Conservation (phyloP, 164 flowering plant species). For the Euptelea pleiosperma region DNA sequence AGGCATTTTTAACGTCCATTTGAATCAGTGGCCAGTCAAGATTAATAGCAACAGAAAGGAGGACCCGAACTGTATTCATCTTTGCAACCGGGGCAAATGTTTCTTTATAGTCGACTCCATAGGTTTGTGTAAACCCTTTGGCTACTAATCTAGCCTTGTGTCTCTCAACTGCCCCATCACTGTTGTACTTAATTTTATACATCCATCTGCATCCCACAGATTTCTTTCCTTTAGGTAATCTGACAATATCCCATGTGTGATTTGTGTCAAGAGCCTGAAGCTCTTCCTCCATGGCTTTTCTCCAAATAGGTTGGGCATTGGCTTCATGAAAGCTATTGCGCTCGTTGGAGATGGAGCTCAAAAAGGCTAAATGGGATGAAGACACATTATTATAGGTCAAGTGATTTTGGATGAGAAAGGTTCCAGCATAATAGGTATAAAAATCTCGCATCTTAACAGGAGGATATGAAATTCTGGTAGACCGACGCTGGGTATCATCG, state of each 20-base stretch:
- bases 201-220: constrained; percentile 2
- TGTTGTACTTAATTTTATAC: not conserved
- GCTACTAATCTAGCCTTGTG: not conserved
- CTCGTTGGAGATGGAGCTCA: too few relatives aligned
- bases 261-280: not conserved
- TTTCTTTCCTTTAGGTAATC: not conserved
- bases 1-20: constrained; percentile 1
- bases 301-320: not conserved
- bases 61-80: not conserved
- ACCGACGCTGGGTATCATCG: too few relatives aligned
- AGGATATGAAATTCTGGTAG: too few relatives aligned
- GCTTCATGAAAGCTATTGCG: too few relatives aligned
- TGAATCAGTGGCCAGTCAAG: not conserved
- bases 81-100: constrained; percentile 3
- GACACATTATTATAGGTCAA: too few relatives aligned
- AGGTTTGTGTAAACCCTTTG: not conserved
- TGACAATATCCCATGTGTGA: not conserved
- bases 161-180: not conserved
- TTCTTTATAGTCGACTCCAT: not conserved
- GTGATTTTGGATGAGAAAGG: too few relatives aligned
- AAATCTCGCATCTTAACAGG: too few relatives aligned
- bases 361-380: too few relatives aligned
- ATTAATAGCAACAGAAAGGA: not conserved
- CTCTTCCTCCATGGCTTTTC: constrained; percentile 2
- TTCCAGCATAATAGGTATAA: too few relatives aligned